A percentile compares a stretch with the other conserved stretches of the same genome.
These are phyloP conservation scores for Ormosia semicastrata DNA, from an alignment of 306 rosid genomes.

Conservation along the genomic window DNA sequence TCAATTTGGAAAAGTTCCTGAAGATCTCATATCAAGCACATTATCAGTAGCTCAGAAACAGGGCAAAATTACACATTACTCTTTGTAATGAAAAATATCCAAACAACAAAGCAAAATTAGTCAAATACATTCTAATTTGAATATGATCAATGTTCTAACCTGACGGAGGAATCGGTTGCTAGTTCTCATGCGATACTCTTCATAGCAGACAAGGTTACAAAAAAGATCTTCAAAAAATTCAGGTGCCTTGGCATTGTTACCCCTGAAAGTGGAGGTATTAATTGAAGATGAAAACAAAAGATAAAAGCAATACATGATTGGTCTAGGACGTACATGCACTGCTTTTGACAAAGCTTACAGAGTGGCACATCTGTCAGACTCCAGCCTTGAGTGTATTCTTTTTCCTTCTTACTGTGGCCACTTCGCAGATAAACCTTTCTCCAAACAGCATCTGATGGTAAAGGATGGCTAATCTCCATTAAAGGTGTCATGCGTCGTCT, in stretches of 20 bases:
- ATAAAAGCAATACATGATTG: conserved; percentile 5
- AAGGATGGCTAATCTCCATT: conserved; percentile 69
- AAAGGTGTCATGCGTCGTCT: conserved; percentile 79
- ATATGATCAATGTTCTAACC: conserved; percentile 46
- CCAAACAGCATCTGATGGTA: conserved; percentile 87
- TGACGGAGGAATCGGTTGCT: conserved; percentile 81
- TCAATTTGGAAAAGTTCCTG: conserved; percentile 95
- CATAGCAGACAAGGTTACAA: conserved; percentile 83
- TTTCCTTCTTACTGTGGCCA: conserved; percentile 80
- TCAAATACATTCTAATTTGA: not conserved
- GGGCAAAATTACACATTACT: not conserved
- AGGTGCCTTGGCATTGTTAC: conserved; percentile 69
- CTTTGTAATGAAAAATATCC: conserved; percentile 9
- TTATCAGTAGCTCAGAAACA: conserved; percentile 20
- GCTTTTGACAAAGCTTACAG: conserved; percentile 89
- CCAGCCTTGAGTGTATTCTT: conserved; percentile 88
- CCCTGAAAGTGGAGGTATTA: conserved; percentile 58
- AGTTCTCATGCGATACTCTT: conserved; percentile 85
- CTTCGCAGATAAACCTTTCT: conserved; percentile 58
- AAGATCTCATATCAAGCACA: conserved; percentile 21
- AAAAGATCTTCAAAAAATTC: conserved; percentile 94
- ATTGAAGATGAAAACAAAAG: conserved; percentile 16
- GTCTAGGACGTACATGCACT: conserved; percentile 67
- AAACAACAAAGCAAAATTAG: conserved; percentile 13
- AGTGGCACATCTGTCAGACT: conserved; percentile 73